A percentile compares a stretch with the other conserved stretches of the same genome.
Evolutionary conservation across 225 moss, liverwort and hornwort genomes (phyloP).

Genomic region (Rhytidiadelphus loreus): DNA sequence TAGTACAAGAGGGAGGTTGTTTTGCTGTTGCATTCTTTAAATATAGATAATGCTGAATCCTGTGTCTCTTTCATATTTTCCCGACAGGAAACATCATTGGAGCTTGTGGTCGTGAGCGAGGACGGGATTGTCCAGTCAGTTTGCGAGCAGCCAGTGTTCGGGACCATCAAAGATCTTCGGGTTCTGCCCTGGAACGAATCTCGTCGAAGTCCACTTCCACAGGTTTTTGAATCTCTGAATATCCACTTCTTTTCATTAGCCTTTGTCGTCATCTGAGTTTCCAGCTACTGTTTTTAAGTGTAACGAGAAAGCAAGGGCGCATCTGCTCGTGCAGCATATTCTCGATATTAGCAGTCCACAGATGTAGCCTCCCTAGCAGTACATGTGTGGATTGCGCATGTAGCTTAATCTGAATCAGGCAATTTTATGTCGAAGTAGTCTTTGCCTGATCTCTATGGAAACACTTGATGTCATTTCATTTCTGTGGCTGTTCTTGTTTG

Average conservation of each 20-base stretch:
- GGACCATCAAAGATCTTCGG: conserved; percentile 80
- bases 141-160: conserved; percentile 96
- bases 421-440: not conserved
- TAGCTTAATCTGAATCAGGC: not conserved
- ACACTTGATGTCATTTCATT: not conserved
- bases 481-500: not conserved
- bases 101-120: conserved; percentile 86
- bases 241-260: not conserved
- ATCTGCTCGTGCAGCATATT: not conserved
- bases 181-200: conserved; percentile 88
- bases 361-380: not conserved
- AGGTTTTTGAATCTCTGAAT: conserved; percentile 24
- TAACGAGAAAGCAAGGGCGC: not conserved
- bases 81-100: conserved; percentile 79
- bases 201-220: conserved; percentile 44
- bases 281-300: not conserved
- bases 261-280: not conserved
- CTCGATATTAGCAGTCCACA: not conserved
- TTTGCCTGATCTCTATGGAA: not conserved
- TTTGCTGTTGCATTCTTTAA: not conserved
- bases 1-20: not conserved
- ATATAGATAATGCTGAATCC: not conserved
- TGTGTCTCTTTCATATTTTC: not conserved
- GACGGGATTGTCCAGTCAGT: conserved; percentile 90
- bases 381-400: not conserved